These are phyloP conservation scores for Venturia carpophila DNA, from an alignment of 2,329 filamentous ascomycete species.

Conservation along the genomic window DNA sequence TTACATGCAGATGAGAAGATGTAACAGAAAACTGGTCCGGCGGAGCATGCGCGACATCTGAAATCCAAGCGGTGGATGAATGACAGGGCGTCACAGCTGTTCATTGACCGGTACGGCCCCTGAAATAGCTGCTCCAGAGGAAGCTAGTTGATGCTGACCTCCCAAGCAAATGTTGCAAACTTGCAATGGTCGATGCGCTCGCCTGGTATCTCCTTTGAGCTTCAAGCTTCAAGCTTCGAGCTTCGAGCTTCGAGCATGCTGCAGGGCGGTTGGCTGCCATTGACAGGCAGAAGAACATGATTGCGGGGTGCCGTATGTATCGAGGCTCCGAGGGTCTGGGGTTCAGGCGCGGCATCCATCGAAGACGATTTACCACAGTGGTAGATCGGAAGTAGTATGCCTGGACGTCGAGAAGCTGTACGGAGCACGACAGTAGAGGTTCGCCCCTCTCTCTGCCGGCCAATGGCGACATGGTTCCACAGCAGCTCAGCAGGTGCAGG, in stretches of 20 bases:
- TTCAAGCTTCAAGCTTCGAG: too few relatives aligned
- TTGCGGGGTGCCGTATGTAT: slow-evolving; percentile 3
- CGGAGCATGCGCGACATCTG: not conserved
- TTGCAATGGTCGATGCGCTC: not conserved
- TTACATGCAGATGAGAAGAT: not conserved
- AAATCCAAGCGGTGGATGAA: not conserved
- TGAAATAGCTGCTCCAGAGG: not conserved
- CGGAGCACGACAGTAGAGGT: not conserved
- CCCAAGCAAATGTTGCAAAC: not conserved
- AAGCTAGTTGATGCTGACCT: not conserved
- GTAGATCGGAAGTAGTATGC: not conserved
- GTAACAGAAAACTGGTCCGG: not conserved
- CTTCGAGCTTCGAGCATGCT: not conserved
- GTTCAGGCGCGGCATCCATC: not conserved
- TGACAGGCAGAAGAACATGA: not conserved
- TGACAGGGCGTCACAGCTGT: not conserved
- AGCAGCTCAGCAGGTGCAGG: not conserved
- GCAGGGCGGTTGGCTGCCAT: slow-evolving; percentile 7
- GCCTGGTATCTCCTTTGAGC: not conserved
- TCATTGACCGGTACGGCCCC: not conserved
- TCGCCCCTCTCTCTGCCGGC: not conserved
- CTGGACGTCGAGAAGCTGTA: not conserved
- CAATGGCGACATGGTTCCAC: not conserved
- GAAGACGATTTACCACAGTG: not conserved
- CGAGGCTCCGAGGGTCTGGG: not conserved